Evolutionary conservation across 305 asterid genomes (phyloP).

Genomic region (Fraxinus albicans): DNA sequence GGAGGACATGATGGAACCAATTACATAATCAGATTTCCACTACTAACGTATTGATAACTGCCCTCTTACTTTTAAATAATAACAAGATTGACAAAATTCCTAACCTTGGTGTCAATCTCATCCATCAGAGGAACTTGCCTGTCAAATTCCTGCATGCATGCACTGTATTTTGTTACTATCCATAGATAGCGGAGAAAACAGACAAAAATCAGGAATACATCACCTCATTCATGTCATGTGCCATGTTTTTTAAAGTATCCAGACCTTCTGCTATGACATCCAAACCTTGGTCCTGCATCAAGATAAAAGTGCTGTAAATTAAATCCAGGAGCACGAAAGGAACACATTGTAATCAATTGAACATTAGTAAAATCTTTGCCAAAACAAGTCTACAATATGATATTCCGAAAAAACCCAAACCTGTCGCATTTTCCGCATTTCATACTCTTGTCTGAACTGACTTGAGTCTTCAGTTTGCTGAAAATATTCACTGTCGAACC

Average conservation of each 20-base stretch:
- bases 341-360: conserved; percentile 4
- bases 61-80: background rate
- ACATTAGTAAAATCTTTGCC: conserved; percentile 9
- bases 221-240: conserved; percentile 93
- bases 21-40: background rate
- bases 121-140: conserved; percentile 97
- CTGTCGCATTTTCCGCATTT: conserved; percentile 89
- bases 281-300: conserved; percentile 77
- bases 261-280: conserved; percentile 84
- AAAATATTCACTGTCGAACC: conserved; percentile 79
- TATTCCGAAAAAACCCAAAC: conserved; percentile 42
- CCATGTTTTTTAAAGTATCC: conserved; percentile 90
- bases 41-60: background rate
- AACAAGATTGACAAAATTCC: conserved; percentile 23
- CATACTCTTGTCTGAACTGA: conserved; percentile 83
- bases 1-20: background rate
- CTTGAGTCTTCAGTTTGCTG: conserved; percentile 94
- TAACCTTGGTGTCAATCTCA: conserved; percentile 90
- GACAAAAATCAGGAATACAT: conserved; percentile 21
- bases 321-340: background rate
- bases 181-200: conserved; percentile 13
- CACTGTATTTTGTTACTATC: conserved; percentile 8
- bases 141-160: conserved; percentile 72
- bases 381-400: conserved; percentile 1
- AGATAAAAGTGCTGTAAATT: conserved; percentile 12